These are phyloP conservation scores for Penicillium taxi DNA, from an alignment of 495 filamentous ascomycete genomes.

Conservation along the genomic window DNA sequence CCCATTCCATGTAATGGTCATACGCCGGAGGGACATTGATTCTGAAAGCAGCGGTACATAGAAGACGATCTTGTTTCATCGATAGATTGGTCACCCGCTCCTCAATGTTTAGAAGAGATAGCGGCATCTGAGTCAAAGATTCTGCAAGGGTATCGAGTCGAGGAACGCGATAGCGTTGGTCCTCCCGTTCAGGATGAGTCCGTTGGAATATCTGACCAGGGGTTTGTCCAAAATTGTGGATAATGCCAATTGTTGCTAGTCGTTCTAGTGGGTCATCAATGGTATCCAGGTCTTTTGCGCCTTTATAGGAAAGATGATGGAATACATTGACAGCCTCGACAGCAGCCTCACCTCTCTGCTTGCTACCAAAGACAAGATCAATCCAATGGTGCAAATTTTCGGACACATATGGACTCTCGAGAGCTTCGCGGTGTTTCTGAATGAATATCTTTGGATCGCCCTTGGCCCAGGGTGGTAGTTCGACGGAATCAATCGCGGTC, in stretches of 20 bases:
- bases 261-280: constrained; percentile 84
- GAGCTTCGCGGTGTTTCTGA: constrained; percentile 83
- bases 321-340: constrained; percentile 91
- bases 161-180: constrained; percentile 47
- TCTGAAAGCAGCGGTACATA: constrained; percentile 74
- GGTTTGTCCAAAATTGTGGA: constrained; percentile 97
- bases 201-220: constrained; percentile 87
- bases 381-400: constrained; percentile 90
- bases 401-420: constrained; percentile 92
- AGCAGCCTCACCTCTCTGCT: constrained; percentile 90
- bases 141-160: constrained; percentile 73
- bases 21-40: constrained; percentile 80
- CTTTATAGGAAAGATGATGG: constrained; percentile 89
- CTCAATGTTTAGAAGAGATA: constrained; percentile 72
- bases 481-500: constrained; percentile 71
- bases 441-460: constrained; percentile 95
- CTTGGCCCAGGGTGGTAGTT: constrained; percentile 91
- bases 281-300: constrained; percentile 83
- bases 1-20: constrained; percentile 94
- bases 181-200: constrained; percentile 66
- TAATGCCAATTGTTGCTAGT: constrained; percentile 82
- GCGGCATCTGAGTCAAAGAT: constrained; percentile 69
- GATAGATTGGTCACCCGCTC: constrained; percentile 74
- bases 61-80: constrained; percentile 77
- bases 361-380: constrained; percentile 88